Base-by-base conservation (phyloP, 768 basidiomycete genomes). In the Boletus subcaerulescens region DNA sequence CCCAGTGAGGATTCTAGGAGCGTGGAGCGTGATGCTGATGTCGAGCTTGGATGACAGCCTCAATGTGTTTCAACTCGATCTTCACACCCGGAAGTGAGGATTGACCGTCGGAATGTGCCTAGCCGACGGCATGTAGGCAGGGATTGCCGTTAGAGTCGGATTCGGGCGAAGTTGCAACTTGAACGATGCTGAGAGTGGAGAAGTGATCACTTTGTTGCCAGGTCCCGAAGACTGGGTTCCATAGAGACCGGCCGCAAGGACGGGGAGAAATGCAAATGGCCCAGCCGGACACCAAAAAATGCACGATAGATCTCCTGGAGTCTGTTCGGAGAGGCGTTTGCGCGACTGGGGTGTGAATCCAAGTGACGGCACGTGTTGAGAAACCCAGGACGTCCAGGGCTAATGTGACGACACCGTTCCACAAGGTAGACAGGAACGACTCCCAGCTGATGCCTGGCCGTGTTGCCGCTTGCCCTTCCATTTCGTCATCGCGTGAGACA, bases 331-430 rank as follows among this genome's bases (percentile, higher is more conserved):
- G 35, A 13, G 35, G 35, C 5, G 12, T 32, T 8, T 18, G 29
- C 11, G 12, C 13, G 20, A 17, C 17, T n/a, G 22, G 20, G 4
- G 12, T 14, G 13, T 45, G 10, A 22, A 26, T 4, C 26, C n/a
- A 11, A 6, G 1, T 12, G 13, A 15, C 10, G 6, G 1, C 10
- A 53, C 58, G 3, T 42, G 50, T 55, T 7, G 52, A 39, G 17
- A 60, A 17, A 13, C 14, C 41, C 6, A 57, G 26, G 24, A 38
- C 20, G 15, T 57, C 48, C 2, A 59, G 45, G 2, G 57, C 48
- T 4, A 48, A 56, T 17, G 47, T 44, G 4, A 57, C 55, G 1
- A 60, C 48, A 13, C 18, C 26, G 13, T 24, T 52, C 58, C 58
- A 59, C 40, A 60, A 14, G 8, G 13, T 9, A 6, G 58, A 44